Conservation (phyloP, 768 basidiomycete species). For the Amanita phalloides region DNA sequence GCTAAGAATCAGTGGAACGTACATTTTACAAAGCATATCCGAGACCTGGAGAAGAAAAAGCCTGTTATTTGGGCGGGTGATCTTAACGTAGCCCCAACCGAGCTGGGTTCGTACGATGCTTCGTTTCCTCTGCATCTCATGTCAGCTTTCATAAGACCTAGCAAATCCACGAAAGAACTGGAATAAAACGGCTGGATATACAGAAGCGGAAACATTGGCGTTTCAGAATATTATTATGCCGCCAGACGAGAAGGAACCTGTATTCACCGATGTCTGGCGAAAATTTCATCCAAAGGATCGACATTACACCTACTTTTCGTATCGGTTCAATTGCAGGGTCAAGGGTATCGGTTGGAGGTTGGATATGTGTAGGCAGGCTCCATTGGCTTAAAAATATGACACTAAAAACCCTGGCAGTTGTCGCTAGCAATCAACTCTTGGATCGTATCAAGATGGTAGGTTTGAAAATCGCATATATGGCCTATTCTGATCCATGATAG, state of each 20-base stretch:
- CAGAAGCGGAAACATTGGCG: conserved; percentile 68
- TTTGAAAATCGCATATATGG: background rate
- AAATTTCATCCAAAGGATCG: conserved; percentile 49
- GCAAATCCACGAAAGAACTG: conserved; percentile 63
- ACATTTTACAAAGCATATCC: conserved; percentile 67
- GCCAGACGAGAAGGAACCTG: conserved; percentile 20
- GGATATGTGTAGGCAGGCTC: conserved; percentile 56
- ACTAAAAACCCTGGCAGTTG: conserved; percentile 32
- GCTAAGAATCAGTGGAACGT: conserved; percentile 71
- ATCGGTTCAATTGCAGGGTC: conserved; percentile 66
- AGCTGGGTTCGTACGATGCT: conserved; percentile 33
- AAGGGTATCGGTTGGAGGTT: conserved; percentile 86
- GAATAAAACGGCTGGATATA: conserved; percentile 86
- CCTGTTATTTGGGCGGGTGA: conserved; percentile 87
- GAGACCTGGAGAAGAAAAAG: conserved; percentile 63
- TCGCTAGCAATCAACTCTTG: conserved; percentile 60
- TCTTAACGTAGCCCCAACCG: conserved; percentile 78
- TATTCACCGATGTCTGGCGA: conserved; percentile 78
- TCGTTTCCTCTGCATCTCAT: background rate
- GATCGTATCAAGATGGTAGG: conserved; percentile 51
- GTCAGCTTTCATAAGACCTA: conserved; percentile 36
- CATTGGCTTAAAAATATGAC: background rate
- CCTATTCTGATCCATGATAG: conserved; percentile 15
- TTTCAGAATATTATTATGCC: conserved; percentile 60
- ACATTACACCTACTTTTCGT: conserved; percentile 83